Conservation (phyloP, 1,284 basidiomycete genomes). For the Sparassis latifolia region DNA sequence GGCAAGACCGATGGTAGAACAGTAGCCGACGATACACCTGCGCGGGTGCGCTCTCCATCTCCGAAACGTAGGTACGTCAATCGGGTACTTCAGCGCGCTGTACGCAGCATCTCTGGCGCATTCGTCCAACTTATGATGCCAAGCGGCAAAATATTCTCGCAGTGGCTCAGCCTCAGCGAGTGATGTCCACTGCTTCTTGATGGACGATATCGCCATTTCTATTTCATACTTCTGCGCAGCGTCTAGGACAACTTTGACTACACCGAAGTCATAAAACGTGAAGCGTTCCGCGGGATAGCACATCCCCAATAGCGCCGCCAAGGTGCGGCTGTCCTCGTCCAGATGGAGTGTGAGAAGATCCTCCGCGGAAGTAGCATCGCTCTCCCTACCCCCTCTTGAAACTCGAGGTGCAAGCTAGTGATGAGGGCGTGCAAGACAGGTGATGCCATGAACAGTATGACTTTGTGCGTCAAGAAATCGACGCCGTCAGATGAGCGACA, state of each 20-base stretch:
- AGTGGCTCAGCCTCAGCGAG: conserved; percentile 25
- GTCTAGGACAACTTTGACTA: conserved; percentile 13
- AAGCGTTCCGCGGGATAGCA: conserved; percentile 14
- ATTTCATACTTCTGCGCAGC: conserved; percentile 31
- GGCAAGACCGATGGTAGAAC: conserved; percentile 1
- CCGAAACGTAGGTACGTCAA: not conserved
- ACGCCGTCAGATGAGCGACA: conserved; percentile 40
- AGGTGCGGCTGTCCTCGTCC: conserved; percentile 3
- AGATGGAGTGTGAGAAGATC: conserved; percentile 7
- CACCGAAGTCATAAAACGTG: conserved; percentile 4
- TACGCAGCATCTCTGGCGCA: conserved; percentile 1
- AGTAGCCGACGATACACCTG: conserved; percentile 10
- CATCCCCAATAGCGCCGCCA: conserved; percentile 10
- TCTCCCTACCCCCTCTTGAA: too few relatives aligned
- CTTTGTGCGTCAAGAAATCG: conserved; percentile 38
- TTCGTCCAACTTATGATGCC: conserved; percentile 5
- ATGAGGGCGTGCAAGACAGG: conserved; percentile 29
- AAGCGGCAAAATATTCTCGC: conserved; percentile 17
- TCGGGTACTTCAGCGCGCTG: not conserved
- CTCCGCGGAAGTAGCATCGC: not conserved
- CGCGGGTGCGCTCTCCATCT: conserved; percentile 6
- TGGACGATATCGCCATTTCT: conserved; percentile 11
- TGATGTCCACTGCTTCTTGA: conserved; percentile 10
- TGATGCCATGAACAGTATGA: conserved; percentile 37
- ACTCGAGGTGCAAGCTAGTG: too few relatives aligned